A percentile compares a stretch with the other conserved stretches of the same genome.
Conservation (phyloP, 148 eudicot genomes). For the Salicornia ramosissima region DNA sequence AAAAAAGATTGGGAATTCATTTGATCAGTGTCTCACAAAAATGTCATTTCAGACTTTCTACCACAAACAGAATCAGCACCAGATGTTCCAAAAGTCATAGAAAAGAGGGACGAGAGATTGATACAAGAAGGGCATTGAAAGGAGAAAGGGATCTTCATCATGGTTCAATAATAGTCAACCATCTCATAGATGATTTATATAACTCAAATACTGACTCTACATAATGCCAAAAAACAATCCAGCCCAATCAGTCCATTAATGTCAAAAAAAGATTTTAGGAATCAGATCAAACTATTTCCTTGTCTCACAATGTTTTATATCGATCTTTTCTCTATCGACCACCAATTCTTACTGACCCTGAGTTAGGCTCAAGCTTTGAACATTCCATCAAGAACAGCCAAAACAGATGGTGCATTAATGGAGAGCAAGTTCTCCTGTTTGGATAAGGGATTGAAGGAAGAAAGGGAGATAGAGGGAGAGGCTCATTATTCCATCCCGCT, state of each 20-base stretch:
- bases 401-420: not conserved
- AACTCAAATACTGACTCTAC: not conserved
- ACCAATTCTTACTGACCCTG: not conserved
- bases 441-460: too few relatives aligned
- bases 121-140: not conserved
- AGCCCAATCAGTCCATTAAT: not conserved
- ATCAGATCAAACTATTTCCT: not conserved
- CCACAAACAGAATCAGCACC: not conserved
- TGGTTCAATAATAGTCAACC: not conserved
- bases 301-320: not conserved
- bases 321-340: not conserved
- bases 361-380: not conserved
- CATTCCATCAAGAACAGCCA: not conserved
- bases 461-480: too few relatives aligned
- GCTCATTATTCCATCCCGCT: too few relatives aligned
- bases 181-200: not conserved
- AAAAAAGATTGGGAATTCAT: not conserved
- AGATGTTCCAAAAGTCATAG: not conserved
- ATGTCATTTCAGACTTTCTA: not conserved
- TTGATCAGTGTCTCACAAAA: not conserved
- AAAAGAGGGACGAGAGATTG: not conserved
- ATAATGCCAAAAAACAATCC: not conserved
- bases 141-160: not conserved
- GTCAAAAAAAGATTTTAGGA: not conserved
- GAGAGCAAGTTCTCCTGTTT: too few relatives aligned